Conservation (phyloP, 176 grass and related monocot species). For the Chloris gayana region DNA sequence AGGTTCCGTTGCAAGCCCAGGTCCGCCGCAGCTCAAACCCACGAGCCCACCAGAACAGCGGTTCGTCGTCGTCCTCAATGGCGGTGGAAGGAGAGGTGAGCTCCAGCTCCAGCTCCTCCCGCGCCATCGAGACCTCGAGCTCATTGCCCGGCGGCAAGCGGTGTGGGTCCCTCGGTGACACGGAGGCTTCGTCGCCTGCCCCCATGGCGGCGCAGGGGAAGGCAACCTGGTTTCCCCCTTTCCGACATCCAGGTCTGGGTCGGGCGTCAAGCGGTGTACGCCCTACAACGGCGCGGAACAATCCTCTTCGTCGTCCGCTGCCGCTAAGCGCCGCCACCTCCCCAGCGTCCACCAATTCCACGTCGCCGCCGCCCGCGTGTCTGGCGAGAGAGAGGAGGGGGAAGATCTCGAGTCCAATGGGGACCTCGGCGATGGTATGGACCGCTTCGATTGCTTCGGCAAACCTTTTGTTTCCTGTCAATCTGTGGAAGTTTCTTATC, state of each 20-base stretch:
- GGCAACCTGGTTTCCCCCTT: neutral
- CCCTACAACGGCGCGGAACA: neutral
- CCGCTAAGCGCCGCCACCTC: constrained; percentile 29
- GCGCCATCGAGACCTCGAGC: neutral
- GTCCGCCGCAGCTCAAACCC: neutral
- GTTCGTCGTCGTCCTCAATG: constrained; percentile 34
- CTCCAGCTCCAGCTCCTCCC: constrained; percentile 6
- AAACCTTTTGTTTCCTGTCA: too few relatives aligned
- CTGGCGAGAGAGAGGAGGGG: constrained; percentile 47
- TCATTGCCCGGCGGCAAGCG: constrained; percentile 17
- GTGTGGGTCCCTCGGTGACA: neutral
- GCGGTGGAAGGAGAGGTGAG: constrained; percentile 57
- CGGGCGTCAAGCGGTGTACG: neutral
- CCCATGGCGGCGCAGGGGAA: neutral
- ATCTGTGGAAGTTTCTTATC: neutral
- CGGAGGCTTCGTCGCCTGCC: constrained; percentile 25
- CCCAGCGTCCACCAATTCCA: constrained; percentile 52
- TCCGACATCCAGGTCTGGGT: neutral
- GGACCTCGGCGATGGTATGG: constrained; percentile 33
- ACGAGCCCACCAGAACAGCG: neutral
- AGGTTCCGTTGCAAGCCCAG: neutral
- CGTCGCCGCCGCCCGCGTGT: constrained; percentile 58
- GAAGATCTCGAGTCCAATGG: constrained; percentile 38
- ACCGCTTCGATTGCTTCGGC: neutral
- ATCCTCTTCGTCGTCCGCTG: neutral